Percentiles rank a stretch among this genome's conserved stretches.
phyloP scores from a whole-genome alignment of 2,329 filamentous ascomycete species.

The Orbilia brochopaga region DNA sequence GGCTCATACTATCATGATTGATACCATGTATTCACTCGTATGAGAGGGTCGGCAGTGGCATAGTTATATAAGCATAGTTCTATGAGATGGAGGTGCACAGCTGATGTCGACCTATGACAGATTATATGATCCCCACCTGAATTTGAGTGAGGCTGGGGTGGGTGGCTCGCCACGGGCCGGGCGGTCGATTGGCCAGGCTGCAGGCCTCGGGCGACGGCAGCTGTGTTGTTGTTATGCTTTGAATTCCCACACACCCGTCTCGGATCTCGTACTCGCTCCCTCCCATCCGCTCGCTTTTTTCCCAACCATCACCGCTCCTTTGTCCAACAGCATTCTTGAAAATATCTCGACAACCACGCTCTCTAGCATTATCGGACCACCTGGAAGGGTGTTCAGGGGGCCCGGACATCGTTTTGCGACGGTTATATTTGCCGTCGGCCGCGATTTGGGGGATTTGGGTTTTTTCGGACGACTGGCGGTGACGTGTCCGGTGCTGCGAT shows the following conservation, averaged over 20 bases:
- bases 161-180: conserved; percentile 11
- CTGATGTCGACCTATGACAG: too few species aligned
- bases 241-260: conserved; percentile 44
- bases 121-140: too few species aligned
- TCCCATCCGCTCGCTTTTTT: conserved; percentile 5
- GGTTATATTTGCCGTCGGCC: conserved; percentile 7
- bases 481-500: conserved; percentile 25
- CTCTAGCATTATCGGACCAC: conserved; percentile 1
- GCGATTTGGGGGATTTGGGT: conserved; percentile 33
- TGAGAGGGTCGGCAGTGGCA: too few species aligned
- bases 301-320: background rate
- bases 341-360: conserved; percentile 44
- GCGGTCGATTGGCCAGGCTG: conserved; percentile 16
- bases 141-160: background rate
- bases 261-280: conserved; percentile 16
- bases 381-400: conserved; percentile 21
- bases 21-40: too few species aligned
- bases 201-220: background rate
- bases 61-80: too few species aligned
- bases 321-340: conserved; percentile 29
- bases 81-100: too few species aligned
- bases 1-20: too few species aligned
- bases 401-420: conserved; percentile 38
- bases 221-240: conserved; percentile 42
- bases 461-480: conserved; percentile 17